Evolutionary conservation across 805 yeast species (phyloP), one percentile per base, ranked within the genome.

Genomic region (Babjeviella inositovora): DNA sequence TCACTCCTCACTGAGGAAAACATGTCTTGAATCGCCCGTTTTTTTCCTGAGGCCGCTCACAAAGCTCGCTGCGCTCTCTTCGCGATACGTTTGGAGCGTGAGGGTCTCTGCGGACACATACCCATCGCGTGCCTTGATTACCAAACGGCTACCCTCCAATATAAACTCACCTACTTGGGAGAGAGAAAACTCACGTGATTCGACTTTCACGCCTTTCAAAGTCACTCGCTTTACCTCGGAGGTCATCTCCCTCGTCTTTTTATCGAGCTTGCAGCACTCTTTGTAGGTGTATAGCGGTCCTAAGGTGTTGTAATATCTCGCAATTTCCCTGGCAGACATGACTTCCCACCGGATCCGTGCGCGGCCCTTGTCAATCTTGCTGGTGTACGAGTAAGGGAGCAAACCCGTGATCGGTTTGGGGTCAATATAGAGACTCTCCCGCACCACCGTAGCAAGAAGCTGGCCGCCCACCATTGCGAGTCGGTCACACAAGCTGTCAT

Each of bases 361-460:
- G 41, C 54, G 58, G 1, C 35, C 25, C 0, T 65, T 45, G 2
- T 45, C 35, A 14, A 79, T 53, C 36, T 70, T 75, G 2, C 62
- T 46, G 0, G 93, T 90, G 27, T 65, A 53, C 0, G 77, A 64
- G n/a, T n/a, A n/a, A n/a, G n/a, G n/a, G n/a, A n/a, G n/a, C n/a
- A 28, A 35, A 57, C 21, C 47, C 32, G 24, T 47, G 45, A 4
- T 26, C 20, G 2, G 55, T 40, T 3, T 20, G 2, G 36, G 28
- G 22, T 44, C 37, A 17, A 25, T 21, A 26, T 36, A 57, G 6
- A 45, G 19, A 1, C 46, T 38, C 1, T 50, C 27, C 2, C 34
- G 32, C 0, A 84, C 30, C 0, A 65, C 66, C 1, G 57, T 29
- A 0, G 41, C 43, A 8, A 87, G 48, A 11, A 77, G 42, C 0